phyloP scores from a whole-genome alignment of 176 grass and related monocot species.

The Coix lacrymajobi region DNA sequence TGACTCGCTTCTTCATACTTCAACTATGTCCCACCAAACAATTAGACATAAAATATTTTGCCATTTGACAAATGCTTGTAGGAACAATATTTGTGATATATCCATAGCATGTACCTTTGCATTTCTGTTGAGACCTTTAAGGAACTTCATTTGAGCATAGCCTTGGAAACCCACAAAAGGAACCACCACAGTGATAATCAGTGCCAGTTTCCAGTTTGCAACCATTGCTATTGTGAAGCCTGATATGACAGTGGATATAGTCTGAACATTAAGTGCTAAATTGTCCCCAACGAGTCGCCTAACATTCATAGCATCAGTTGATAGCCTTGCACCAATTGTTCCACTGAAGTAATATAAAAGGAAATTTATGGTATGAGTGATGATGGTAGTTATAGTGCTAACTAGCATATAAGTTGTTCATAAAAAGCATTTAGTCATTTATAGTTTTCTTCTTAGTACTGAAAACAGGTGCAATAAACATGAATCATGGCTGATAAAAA shows the following conservation, averaged over 20 bases:
- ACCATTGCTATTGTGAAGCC: conserved; percentile 68
- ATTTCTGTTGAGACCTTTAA: conserved; percentile 60
- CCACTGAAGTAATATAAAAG: conserved; percentile 45
- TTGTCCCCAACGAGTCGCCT: conserved; percentile 69
- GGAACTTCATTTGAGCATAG: conserved; percentile 62
- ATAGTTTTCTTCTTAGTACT: neutral
- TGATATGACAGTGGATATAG: conserved; percentile 43
- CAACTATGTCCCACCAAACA: conserved; percentile 23
- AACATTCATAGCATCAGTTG: conserved; percentile 71
- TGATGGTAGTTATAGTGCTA: neutral
- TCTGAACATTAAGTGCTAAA: conserved; percentile 71
- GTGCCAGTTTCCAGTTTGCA: conserved; percentile 72
- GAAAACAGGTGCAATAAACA: neutral
- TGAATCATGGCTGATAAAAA: neutral
- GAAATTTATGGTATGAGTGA: conserved; percentile 11
- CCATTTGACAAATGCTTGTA: neutral
- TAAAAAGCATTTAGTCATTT: neutral
- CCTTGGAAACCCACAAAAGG: conserved; percentile 64
- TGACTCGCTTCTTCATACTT: conserved; percentile 87
- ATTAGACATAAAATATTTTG: neutral
- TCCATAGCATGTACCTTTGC: conserved; percentile 53
- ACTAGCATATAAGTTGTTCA: neutral
- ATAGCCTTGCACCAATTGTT: conserved; percentile 66
- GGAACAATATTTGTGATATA: neutral
- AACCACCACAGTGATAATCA: conserved; percentile 59